A percentile compares a stretch with the other conserved stretches of the same genome.
Evolutionary conservation across 2,329 filamentous ascomycete species (phyloP).

Genomic region (Chrysosporium keratinophilum): DNA sequence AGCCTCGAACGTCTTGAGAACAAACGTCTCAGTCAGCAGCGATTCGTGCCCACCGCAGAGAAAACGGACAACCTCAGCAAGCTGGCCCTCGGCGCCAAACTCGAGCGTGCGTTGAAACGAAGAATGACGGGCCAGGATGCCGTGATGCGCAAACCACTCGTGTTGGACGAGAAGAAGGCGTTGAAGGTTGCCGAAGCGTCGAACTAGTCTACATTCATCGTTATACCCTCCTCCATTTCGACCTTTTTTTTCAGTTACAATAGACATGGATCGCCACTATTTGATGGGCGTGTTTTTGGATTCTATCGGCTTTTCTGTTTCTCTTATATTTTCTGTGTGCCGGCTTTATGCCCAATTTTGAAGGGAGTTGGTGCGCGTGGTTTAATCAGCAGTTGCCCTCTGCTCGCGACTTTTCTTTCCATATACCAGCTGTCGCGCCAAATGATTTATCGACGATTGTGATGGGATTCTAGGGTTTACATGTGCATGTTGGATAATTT

Average conservation of each 20-base stretch:
- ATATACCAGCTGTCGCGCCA: conserved; percentile 3
- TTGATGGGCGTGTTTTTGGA: not conserved
- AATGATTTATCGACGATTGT: not conserved
- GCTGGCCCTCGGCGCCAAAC: conserved; percentile 77
- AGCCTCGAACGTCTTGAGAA: conserved; percentile 83
- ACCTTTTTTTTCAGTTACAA: not conserved
- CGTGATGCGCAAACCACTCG: conserved; percentile 55
- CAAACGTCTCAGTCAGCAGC: conserved; percentile 70
- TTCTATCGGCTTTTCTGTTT: not conserved
- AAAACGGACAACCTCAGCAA: conserved; percentile 76
- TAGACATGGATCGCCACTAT: not conserved
- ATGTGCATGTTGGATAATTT: conserved; percentile 1
- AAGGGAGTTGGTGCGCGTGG: not conserved
- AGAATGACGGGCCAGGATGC: conserved; percentile 85
- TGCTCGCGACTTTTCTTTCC: not conserved
- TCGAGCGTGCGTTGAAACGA: conserved; percentile 74
- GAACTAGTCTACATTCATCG: not conserved
- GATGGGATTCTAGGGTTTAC: not conserved
- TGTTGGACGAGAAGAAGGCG: conserved; percentile 31
- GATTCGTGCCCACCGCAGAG: conserved; percentile 65
- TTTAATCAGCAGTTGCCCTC: not conserved
- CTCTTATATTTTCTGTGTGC: not conserved
- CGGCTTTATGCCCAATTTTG: not conserved
- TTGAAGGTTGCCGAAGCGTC: conserved; percentile 14
- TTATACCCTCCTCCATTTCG: conserved; percentile 1